These are phyloP conservation scores for Zygosaccharomyces rouxii DNA, from an alignment of 805 yeast species.

Conservation along the genomic window DNA sequence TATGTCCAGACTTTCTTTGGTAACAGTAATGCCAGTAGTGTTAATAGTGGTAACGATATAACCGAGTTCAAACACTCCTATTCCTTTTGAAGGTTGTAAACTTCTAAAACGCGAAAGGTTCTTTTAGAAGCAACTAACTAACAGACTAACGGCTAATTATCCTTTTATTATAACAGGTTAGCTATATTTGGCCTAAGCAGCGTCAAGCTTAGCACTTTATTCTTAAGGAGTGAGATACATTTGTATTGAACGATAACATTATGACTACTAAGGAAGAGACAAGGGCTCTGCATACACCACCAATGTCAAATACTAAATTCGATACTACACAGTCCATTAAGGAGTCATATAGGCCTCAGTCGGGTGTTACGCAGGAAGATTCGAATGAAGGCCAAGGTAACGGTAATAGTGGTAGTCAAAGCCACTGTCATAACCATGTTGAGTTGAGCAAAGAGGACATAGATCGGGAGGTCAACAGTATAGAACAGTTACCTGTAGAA, in stretches of 20 bases:
- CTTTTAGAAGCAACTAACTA: no score
- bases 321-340: constrained; percentile 26
- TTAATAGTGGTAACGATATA: no score
- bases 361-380: constrained; percentile 9
- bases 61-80: no score
- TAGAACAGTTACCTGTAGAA: constrained; percentile 27
- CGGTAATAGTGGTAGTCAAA: constrained; percentile 2
- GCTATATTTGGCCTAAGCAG: no score
- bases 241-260: neutral
- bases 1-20: no score
- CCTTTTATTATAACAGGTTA: no score
- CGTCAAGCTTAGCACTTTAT: neutral
- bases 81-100: no score
- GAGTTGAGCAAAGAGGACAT: constrained; percentile 25
- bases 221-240: neutral
- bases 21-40: no score
- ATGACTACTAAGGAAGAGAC: constrained; percentile 11
- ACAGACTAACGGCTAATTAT: no score
- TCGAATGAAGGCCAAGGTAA: constrained; percentile 9
- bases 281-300: constrained; percentile 30
- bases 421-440: neutral
- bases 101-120: no score
- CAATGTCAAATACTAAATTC: constrained; percentile 27
- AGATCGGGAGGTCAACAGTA: constrained; percentile 17
- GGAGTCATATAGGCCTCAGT: constrained; percentile 24